Percentiles rank a stretch among this genome's conserved stretches.
Evolutionary conservation across 2,329 filamentous ascomycete genomes (phyloP).

Genomic region (Mycocentrospora acerina): DNA sequence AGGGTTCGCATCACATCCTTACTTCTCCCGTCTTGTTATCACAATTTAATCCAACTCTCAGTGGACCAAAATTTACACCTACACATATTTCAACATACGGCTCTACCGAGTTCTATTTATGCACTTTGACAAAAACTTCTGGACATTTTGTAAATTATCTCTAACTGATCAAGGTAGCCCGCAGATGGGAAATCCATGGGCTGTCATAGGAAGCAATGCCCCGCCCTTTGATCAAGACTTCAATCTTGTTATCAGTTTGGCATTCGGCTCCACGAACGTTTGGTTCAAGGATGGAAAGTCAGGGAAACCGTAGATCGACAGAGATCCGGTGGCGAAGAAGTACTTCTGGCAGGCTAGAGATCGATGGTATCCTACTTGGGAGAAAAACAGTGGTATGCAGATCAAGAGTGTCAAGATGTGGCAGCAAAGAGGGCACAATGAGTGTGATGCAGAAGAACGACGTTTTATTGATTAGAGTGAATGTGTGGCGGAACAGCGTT

Average conservation of each 20-base stretch:
- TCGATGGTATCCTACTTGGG: conserved; percentile 72
- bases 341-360: conserved; percentile 75
- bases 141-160: conserved; percentile 69
- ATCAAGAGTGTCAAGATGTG: conserved; percentile 65
- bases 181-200: conserved; percentile 65
- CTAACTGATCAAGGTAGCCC: conserved; percentile 66
- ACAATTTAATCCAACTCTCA: conserved; percentile 11
- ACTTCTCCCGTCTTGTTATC: neutral
- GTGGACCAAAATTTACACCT: conserved; percentile 86
- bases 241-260: conserved; percentile 74
- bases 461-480: neutral
- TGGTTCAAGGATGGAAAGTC: conserved; percentile 76
- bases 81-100: conserved; percentile 80
- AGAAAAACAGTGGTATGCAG: conserved; percentile 62
- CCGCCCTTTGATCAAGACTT: conserved; percentile 77
- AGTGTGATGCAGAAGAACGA: conserved; percentile 35
- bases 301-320: conserved; percentile 79
- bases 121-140: conserved; percentile 68
- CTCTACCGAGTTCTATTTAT: conserved; percentile 79
- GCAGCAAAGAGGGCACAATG: conserved; percentile 53
- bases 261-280: conserved; percentile 75
- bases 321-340: conserved; percentile 63
- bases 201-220: conserved; percentile 58
- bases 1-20: conserved; percentile 55
- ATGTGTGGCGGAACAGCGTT: no score